Evolutionary conservation across 192 early-diverging fungal species (phyloP).

Genomic region (Umbelopsis ramanniana): DNA sequence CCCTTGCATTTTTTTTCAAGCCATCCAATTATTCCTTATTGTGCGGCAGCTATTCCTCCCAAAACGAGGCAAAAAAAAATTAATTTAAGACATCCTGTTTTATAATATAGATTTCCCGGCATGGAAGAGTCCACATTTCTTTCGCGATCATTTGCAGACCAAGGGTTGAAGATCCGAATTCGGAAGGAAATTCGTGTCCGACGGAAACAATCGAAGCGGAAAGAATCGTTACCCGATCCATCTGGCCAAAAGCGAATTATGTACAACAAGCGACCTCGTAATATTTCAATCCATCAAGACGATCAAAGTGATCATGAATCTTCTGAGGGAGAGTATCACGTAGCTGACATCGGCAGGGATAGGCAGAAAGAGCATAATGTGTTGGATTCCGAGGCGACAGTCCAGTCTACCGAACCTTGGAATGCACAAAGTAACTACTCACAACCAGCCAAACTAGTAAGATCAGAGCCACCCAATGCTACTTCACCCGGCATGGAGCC

Average conservation of each 20-base stretch:
- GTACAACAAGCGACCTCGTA: slow-evolving; percentile 5
- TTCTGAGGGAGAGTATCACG: neutral
- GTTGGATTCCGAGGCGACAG: neutral
- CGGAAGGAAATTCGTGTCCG: slow-evolving; percentile 77
- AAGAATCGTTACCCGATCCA: slow-evolving; percentile 1
- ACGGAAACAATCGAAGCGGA: slow-evolving; percentile 26
- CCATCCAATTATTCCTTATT: too few relatives aligned
- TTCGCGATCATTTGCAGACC: slow-evolving; percentile 92
- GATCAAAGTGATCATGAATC: neutral
- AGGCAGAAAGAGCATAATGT: neutral
- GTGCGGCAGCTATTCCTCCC: neutral
- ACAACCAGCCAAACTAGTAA: neutral
- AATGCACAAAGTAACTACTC: neutral
- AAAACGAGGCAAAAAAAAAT: too few relatives aligned
- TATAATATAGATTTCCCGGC: slow-evolving; percentile 78
- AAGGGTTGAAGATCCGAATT: slow-evolving; percentile 94
- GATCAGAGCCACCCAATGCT: neutral
- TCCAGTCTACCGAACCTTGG: slow-evolving; percentile 4
- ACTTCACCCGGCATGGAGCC: neutral
- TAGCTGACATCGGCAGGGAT: neutral
- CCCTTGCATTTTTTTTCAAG: neutral
- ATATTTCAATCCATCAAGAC: neutral
- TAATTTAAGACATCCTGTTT: too few relatives aligned
- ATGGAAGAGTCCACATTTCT: slow-evolving; percentile 94
- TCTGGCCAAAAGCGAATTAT: neutral